Evolutionary conservation across 148 eudicot species (phyloP).

Genomic region (Chenopodium album): DNA sequence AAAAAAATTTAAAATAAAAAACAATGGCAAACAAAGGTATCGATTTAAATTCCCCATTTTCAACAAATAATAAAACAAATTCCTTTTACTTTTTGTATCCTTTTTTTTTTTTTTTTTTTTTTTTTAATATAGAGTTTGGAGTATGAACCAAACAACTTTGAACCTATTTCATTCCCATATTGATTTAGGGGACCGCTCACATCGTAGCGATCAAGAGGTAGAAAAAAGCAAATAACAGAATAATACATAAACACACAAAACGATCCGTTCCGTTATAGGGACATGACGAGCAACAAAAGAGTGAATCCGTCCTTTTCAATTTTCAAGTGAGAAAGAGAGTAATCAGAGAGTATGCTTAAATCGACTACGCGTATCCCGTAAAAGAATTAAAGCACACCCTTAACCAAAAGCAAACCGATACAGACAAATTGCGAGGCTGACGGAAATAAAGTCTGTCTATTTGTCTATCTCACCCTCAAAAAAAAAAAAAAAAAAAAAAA

Average conservation of each 20-base stretch:
- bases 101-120: too few relatives aligned
- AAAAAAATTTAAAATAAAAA: too few relatives aligned
- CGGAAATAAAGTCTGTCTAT: neutral
- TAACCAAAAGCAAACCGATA: conserved; percentile 27
- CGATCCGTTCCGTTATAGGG: conserved; percentile 19
- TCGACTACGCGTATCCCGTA: conserved; percentile 17
- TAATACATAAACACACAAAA: neutral
- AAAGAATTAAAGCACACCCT: conserved; percentile 32
- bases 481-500: neutral
- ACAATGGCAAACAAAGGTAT: too few relatives aligned
- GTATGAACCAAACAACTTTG: too few relatives aligned
- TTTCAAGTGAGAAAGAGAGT: neutral
- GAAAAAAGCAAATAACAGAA: neutral
- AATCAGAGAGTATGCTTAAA: neutral
- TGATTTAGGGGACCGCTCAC: too few relatives aligned
- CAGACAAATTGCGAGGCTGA: conserved; percentile 20
- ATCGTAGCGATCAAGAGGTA: too few relatives aligned
- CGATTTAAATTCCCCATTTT: too few relatives aligned
- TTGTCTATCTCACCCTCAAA: neutral
- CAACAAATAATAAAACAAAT: too few relatives aligned
- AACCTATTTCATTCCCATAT: too few relatives aligned
- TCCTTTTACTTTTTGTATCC: too few relatives aligned
- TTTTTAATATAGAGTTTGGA: too few relatives aligned
- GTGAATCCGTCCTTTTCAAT: conserved; percentile 32
- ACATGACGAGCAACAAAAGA: conserved; percentile 25